These are phyloP conservation scores for Penicillium psychrosexuale DNA, from an alignment of 2,329 filamentous ascomycete genomes.

Conservation along the genomic window DNA sequence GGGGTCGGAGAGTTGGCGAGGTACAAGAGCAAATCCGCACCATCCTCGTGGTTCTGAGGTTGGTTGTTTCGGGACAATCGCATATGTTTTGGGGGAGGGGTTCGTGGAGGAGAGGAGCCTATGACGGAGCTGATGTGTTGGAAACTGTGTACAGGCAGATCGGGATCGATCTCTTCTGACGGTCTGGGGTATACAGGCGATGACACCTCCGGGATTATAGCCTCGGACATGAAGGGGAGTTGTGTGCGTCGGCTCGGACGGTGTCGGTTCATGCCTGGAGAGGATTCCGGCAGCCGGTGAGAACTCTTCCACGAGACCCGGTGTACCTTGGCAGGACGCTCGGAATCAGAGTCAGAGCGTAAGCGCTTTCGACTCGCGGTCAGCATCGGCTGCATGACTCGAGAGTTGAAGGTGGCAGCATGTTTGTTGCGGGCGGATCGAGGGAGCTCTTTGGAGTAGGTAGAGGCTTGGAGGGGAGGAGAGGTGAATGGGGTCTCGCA, in stretches of 20 bases:
- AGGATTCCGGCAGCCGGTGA: constrained; percentile 77
- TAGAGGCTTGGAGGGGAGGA: constrained; percentile 75
- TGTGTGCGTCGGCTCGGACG: constrained; percentile 72
- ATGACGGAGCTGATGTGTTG: constrained; percentile 50
- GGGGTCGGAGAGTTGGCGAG: constrained; percentile 89
- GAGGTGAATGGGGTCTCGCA: constrained; percentile 62
- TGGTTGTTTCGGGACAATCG: constrained; percentile 51
- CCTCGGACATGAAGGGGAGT: constrained; percentile 74
- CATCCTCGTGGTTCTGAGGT: constrained; percentile 67
- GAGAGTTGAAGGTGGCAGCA: constrained; percentile 45
- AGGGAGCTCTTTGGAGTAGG: constrained; percentile 79
- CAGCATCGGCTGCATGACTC: constrained; percentile 43
- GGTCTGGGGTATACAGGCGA: constrained; percentile 40
- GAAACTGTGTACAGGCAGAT: constrained; percentile 59
- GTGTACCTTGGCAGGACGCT: constrained; percentile 57
- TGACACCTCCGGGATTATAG: constrained; percentile 65
- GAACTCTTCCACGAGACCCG: constrained; percentile 71
- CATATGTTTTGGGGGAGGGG: constrained; percentile 64
- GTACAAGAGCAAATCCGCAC: constrained; percentile 75
- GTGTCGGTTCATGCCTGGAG: constrained; percentile 74
- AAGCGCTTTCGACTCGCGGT: constrained; percentile 64
- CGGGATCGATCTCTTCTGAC: constrained; percentile 73
- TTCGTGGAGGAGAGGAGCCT: constrained; percentile 78
- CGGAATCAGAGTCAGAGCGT: constrained; percentile 59
- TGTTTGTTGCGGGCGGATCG: constrained; percentile 49